A percentile compares a stretch with the other conserved stretches of the same genome.
Conservation (phyloP, 148 eudicot genomes). For the Chenopodium formosanum region DNA sequence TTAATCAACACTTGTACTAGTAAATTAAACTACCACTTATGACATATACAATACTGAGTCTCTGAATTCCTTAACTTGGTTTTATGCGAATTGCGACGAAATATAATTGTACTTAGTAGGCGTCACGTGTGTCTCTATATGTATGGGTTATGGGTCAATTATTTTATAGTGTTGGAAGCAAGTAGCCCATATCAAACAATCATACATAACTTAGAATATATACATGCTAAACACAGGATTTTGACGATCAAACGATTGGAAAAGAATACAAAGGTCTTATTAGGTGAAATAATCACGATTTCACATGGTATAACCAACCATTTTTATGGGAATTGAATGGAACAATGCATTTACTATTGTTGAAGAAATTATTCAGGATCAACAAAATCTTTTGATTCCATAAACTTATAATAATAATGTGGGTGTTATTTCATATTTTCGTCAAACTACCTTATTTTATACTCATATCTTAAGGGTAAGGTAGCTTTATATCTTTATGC, state of each 20-base stretch:
- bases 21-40: no score
- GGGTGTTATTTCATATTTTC: background rate
- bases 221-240: background rate
- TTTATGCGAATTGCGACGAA: background rate
- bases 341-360: conserved; percentile 2
- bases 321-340: background rate
- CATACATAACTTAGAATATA: background rate
- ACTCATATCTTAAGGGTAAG: background rate
- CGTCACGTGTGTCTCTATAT: no score
- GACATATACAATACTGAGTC: no score
- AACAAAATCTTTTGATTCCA: background rate
- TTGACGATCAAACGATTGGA: background rate
- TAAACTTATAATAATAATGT: background rate
- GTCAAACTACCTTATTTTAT: background rate
- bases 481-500: background rate
- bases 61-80: no score
- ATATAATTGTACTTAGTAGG: no score
- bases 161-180: background rate
- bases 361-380: background rate
- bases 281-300: background rate
- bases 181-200: background rate
- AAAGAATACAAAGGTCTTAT: background rate
- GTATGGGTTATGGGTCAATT: no score
- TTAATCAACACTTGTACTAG: no score
- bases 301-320: conserved; percentile 4